Base-by-base conservation (phyloP, 2,329 filamentous ascomycete species). In the Fusarium sulawesiense region DNA sequence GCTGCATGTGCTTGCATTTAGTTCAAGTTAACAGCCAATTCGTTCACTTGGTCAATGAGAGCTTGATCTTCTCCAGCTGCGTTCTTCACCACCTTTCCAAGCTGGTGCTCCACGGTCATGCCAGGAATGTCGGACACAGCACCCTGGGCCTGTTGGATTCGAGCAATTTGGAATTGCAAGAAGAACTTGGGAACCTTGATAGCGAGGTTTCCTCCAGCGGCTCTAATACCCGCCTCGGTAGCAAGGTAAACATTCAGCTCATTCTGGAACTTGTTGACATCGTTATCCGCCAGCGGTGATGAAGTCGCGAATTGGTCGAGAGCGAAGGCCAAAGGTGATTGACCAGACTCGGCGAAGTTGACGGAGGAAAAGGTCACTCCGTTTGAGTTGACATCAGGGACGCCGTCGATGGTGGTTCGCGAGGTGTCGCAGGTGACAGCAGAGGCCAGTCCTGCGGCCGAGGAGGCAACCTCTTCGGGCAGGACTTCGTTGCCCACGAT, bases 181-280 rank as follows among this genome's bases (percentile, higher is more conserved):
- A 89, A 89, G 83, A 90, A 90, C 78, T 89, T 89, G 66, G 88
- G 88, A 7, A 86, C 85, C 78, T 89, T 89, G 78, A 89, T 85
- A 3, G 81, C 84, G 20, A 89, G 78, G 58, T 74, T 82, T 4
- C 87, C 87, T 12, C 82, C 84, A 9, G 83, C 83, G 23, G 84
- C 86, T 21, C 87, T 81, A 50, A 90, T 80, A 2, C 86, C 88
- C 2, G 85, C 87, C 77, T 89, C 88, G 7, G 88, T 89, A 1
- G 88, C 87, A 6, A 86, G 78, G 72, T 90, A 89, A 12, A 84
- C 83, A 73, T 88, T 83, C 45, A 89, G 81, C 66, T 82, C 75
- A 72, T 87, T 79, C 75, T 88, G 81, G 78, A 89, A 88, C 21
- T 78, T 77, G 7, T 79, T 75, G 16, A 90, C 81, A 72, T 89